phyloP scores from a whole-genome alignment of 805 yeast genomes.

The Wickerhamiella brachini region DNA sequence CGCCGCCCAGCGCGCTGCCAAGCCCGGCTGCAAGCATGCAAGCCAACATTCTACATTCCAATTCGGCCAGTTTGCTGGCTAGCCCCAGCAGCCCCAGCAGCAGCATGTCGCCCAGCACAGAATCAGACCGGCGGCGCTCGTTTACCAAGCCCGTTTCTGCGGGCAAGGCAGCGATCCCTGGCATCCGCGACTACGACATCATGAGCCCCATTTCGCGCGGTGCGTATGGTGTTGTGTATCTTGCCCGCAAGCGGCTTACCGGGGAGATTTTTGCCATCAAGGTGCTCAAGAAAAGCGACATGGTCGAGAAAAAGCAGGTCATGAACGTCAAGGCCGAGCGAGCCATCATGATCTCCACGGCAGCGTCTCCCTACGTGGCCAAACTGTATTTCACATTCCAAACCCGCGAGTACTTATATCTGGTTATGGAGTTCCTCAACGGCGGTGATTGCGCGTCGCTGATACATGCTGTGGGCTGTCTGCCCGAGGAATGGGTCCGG shows the following conservation, averaged over 20 bases:
- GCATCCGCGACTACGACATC: slow-evolving; percentile 78
- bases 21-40: neutral
- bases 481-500: slow-evolving; percentile 72
- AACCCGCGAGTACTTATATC: slow-evolving; percentile 66
- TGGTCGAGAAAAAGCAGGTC: slow-evolving; percentile 95
- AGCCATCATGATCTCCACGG: slow-evolving; percentile 90
- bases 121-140: slow-evolving; percentile 1
- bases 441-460: slow-evolving; percentile 94
- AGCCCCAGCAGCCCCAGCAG: slow-evolving; percentile 1
- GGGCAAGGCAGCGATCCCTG: slow-evolving; percentile 31
- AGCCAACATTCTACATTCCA: neutral
- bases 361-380: slow-evolving; percentile 86
- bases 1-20: neutral
- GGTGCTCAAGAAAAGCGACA: slow-evolving; percentile 79
- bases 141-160: neutral
- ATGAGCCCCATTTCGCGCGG: slow-evolving; percentile 92
- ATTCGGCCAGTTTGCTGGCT: neutral
- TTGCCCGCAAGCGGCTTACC: slow-evolving; percentile 68
- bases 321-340: slow-evolving; percentile 89
- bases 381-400: slow-evolving; percentile 80
- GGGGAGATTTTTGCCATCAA: slow-evolving; percentile 95
- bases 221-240: slow-evolving; percentile 90
- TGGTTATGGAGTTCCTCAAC: slow-evolving; percentile 91
- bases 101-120: slow-evolving; percentile 1
- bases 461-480: slow-evolving; percentile 62